A percentile compares a stretch with the other conserved stretches of the same genome.
phyloP scores from a whole-genome alignment of 495 filamentous ascomycete genomes.

The Aspergillus homomorphus region DNA sequence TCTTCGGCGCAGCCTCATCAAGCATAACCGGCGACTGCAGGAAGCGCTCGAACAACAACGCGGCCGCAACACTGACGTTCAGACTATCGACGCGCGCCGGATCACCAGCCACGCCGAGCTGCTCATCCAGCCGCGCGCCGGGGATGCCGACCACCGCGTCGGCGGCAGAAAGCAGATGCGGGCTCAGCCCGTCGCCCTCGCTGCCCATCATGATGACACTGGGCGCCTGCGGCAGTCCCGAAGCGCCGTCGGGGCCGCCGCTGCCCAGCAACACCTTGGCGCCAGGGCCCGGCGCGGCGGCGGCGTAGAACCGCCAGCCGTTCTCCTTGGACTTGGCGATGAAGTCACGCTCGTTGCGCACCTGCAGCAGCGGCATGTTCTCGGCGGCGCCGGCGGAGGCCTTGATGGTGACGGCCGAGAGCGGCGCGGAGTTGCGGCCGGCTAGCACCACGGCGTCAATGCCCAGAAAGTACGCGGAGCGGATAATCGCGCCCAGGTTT shows the following conservation, averaged over 20 bases:
- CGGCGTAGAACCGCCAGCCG: conserved; percentile 84
- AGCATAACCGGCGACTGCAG: conserved; percentile 43
- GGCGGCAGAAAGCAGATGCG: conserved; percentile 58
- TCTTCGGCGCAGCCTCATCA: conserved; percentile 15
- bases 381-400: conserved; percentile 85
- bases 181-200: conserved; percentile 72
- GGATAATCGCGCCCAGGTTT: conserved; percentile 85
- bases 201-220: conserved; percentile 78
- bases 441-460: conserved; percentile 72
- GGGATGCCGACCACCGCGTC: conserved; percentile 58
- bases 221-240: conserved; percentile 52
- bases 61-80: conserved; percentile 85
- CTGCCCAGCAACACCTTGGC: conserved; percentile 21
- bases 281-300: conserved; percentile 54
- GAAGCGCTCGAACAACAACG: conserved; percentile 66
- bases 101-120: conserved; percentile 34
- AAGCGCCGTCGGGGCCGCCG: background rate
- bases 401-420: conserved; percentile 77
- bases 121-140: conserved; percentile 34
- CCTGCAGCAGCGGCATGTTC: conserved; percentile 64
- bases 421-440: conserved; percentile 61
- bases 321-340: conserved; percentile 60
- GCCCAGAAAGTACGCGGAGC: conserved; percentile 82
- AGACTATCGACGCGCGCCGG: conserved; percentile 65
- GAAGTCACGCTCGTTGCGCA: conserved; percentile 64